Evolutionary conservation across 345 rosid genomes (phyloP).

Genomic region (Linum tenue): DNA sequence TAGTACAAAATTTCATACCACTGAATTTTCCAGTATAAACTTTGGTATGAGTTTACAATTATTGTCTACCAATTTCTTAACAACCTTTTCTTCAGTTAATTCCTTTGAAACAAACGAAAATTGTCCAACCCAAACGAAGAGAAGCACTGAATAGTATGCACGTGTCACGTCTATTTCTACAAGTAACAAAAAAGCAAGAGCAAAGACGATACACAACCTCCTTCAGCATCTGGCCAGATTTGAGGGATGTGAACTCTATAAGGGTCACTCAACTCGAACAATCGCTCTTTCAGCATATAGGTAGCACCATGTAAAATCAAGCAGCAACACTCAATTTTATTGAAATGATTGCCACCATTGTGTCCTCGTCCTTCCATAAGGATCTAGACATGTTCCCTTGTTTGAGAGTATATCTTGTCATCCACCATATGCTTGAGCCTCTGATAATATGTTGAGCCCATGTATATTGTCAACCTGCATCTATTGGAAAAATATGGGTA

Average conservation of each 20-base stretch:
- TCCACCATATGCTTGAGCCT: conserved; percentile 97
- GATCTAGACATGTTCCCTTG: conserved; percentile 91
- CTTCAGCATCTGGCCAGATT: no score
- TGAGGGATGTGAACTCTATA: conserved; percentile 79
- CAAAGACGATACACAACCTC: no score
- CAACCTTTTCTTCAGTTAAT: no score
- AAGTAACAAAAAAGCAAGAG: no score
- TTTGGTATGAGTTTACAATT: no score
- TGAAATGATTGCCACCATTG: conserved; percentile 91
- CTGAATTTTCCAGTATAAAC: no score
- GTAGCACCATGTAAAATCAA: conserved; percentile 98
- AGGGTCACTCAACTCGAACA: conserved; percentile 95
- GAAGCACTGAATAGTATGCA: no score
- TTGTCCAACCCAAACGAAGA: no score
- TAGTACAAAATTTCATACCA: no score
- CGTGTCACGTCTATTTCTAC: no score
- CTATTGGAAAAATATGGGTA: neutral
- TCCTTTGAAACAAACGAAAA: no score
- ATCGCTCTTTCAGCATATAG: conserved; percentile 79
- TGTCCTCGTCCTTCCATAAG: conserved; percentile 95
- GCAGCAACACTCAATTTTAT: conserved; percentile 96
- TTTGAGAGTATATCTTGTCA: conserved; percentile 96
- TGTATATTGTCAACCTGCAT: conserved; percentile 90
- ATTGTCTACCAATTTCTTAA: no score
- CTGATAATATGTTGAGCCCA: conserved; percentile 96